phyloP scores from a whole-genome alignment of 768 basidiomycete species.

The Trametes meyenii region DNA sequence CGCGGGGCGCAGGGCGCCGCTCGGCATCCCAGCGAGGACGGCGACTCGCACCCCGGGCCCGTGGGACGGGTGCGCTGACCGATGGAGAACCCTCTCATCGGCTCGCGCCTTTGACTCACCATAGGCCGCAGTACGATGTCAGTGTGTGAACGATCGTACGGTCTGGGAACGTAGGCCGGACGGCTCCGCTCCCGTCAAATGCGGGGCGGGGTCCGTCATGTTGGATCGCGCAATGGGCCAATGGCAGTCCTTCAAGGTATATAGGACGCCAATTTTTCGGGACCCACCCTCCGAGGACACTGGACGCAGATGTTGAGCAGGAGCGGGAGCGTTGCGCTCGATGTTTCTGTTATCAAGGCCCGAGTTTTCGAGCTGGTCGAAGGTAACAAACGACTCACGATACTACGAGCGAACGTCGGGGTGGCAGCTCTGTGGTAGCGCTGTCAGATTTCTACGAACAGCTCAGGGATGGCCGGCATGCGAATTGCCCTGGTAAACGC shows the following conservation, averaged over 20 bases:
- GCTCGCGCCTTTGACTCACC: slow-evolving; percentile 4
- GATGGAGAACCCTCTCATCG: slow-evolving; percentile 1
- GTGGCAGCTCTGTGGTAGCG: no score
- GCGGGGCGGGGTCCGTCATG: no score
- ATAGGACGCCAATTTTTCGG: no score
- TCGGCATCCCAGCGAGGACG: slow-evolving; percentile 12
- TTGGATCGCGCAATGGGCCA: no score
- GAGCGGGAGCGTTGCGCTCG: no score
- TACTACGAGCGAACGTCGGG: no score
- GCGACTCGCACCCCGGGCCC: slow-evolving; percentile 8
- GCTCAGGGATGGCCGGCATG: background rate
- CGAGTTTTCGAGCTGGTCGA: no score
- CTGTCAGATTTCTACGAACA: background rate
- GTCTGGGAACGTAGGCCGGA: slow-evolving; percentile 5
- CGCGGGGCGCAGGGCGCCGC: background rate
- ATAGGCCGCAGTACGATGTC: background rate
- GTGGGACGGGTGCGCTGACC: slow-evolving; percentile 3
- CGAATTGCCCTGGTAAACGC: background rate
- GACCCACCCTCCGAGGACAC: no score
- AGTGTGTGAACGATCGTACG: slow-evolving; percentile 8
- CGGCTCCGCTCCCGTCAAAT: background rate
- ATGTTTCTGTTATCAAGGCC: no score
- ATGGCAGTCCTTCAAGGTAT: no score
- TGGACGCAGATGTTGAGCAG: no score
- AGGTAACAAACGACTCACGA: no score